A percentile compares a stretch with the other conserved stretches of the same genome.
These are phyloP conservation scores for Penicillium sp. DNA, from an alignment of 2,329 filamentous ascomycete species.

Conservation along the genomic window DNA sequence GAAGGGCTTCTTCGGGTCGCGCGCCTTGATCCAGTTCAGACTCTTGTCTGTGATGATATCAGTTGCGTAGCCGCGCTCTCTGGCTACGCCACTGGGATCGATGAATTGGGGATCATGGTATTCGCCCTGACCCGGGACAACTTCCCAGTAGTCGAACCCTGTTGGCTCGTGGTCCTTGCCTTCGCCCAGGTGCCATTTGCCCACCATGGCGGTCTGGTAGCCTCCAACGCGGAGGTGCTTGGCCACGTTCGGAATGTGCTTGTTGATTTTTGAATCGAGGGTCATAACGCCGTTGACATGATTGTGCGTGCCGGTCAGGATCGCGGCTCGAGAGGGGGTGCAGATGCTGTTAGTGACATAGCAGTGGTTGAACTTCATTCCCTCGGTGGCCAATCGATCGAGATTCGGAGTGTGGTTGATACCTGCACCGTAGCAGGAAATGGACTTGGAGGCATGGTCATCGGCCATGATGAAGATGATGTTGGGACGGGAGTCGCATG, in stretches of 20 bases:
- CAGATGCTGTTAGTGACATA: conserved; percentile 56
- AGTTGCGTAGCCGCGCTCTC: conserved; percentile 48
- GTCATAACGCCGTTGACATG: conserved; percentile 55
- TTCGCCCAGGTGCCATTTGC: conserved; percentile 56
- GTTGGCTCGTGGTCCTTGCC: conserved; percentile 47
- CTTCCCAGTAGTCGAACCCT: conserved; percentile 54
- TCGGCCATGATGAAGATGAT: conserved; percentile 57
- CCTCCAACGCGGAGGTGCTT: conserved; percentile 49
- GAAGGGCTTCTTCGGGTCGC: conserved; percentile 43
- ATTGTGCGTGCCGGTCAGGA: conserved; percentile 52
- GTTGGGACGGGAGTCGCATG: conserved; percentile 13
- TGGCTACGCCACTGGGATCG: conserved; percentile 34
- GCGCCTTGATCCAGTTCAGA: conserved; percentile 42
- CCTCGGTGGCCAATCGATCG: conserved; percentile 50
- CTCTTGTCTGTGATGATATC: conserved; percentile 55
- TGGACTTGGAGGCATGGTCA: conserved; percentile 54
- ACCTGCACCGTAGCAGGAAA: conserved; percentile 50
- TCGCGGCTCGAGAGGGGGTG: conserved; percentile 52
- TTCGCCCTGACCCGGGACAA: conserved; percentile 53
- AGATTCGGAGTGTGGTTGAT: conserved; percentile 55
- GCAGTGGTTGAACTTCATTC: conserved; percentile 54
- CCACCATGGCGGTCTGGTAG: conserved; percentile 54
- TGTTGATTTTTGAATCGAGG: conserved; percentile 51
- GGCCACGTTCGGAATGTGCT: conserved; percentile 51
- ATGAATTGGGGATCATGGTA: conserved; percentile 55